phyloP scores from a whole-genome alignment of 805 yeast genomes.

The Cyberlindnera saturnus region DNA sequence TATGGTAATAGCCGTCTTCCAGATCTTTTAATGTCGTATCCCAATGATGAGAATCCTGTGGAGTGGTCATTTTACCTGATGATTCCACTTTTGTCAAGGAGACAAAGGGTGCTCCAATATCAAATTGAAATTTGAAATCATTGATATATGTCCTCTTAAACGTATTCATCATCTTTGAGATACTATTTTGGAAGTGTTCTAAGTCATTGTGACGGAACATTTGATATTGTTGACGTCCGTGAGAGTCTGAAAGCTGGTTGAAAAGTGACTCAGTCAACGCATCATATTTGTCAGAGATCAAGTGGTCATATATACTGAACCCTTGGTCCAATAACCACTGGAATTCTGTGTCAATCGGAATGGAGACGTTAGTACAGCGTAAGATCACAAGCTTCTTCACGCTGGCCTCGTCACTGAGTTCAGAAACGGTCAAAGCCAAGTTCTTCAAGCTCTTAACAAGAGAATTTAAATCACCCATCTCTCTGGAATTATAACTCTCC shows the following conservation, averaged over 20 bases:
- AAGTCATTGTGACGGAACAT: slow-evolving; percentile 8
- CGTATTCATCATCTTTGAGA: slow-evolving; percentile 7
- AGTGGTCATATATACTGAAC: slow-evolving; percentile 7
- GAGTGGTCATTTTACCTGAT: slow-evolving; percentile 1
- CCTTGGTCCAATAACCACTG: slow-evolving; percentile 8
- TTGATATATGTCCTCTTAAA: slow-evolving; percentile 11
- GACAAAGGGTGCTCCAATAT: slow-evolving; percentile 4
- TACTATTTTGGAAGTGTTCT: slow-evolving; percentile 1
- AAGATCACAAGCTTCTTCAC: slow-evolving; percentile 12
- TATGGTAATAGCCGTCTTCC: slow-evolving; percentile 19
- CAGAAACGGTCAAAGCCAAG: slow-evolving; percentile 6
- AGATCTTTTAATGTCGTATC: slow-evolving; percentile 13
- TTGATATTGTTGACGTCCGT: slow-evolving; percentile 8
- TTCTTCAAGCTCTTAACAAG: slow-evolving; percentile 5
- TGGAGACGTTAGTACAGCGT: slow-evolving; percentile 1
- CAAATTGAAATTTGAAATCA: slow-evolving; percentile 4
- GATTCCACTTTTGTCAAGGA: slow-evolving; percentile 5
- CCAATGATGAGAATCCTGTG: slow-evolving; percentile 1
- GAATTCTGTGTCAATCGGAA: slow-evolving; percentile 2
- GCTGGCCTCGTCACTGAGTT: slow-evolving; percentile 3
- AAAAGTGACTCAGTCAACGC: slow-evolving; percentile 3
- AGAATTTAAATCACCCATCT: not conserved
- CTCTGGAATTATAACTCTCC: slow-evolving; percentile 18
- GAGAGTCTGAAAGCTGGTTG: not conserved
- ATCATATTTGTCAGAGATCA: slow-evolving; percentile 7